Percentiles rank a stretch among this genome's conserved stretches.
phyloP scores from a whole-genome alignment of 2,329 filamentous ascomycete species.

The Lasiodiplodia sp. region DNA sequence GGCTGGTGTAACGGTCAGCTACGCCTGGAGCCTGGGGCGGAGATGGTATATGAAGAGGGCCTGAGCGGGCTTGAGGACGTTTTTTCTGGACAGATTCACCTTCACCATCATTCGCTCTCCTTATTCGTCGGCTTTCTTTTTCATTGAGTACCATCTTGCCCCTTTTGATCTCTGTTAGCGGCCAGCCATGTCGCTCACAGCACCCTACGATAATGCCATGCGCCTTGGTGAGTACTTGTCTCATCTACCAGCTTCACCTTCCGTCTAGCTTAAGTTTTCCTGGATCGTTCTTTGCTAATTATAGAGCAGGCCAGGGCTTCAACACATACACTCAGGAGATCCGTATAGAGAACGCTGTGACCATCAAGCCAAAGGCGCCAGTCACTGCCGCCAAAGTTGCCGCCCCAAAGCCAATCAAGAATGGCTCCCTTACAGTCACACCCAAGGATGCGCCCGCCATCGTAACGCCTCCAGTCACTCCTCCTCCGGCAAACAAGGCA shows the following conservation, averaged over 20 bases:
- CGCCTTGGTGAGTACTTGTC: slow-evolving; percentile 39
- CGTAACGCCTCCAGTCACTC: slow-evolving; percentile 35
- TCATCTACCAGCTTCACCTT: background rate
- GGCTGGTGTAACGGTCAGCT: slow-evolving; percentile 8
- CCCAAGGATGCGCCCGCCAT: background rate
- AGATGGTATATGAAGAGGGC: slow-evolving; percentile 1
- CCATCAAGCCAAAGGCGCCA: slow-evolving; percentile 32
- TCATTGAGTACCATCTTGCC: background rate
- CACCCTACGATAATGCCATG: slow-evolving; percentile 49
- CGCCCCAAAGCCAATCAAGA: slow-evolving; percentile 4
- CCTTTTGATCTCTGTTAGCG: background rate
- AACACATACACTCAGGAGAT: slow-evolving; percentile 52
- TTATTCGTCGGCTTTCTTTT: background rate
- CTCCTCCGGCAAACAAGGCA: slow-evolving; percentile 21
- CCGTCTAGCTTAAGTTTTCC: background rate
- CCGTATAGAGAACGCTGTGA: slow-evolving; percentile 48
- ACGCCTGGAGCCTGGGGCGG: background rate
- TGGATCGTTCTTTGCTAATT: background rate
- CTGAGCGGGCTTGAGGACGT: background rate
- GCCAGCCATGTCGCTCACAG: slow-evolving; percentile 42
- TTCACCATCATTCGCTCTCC: background rate
- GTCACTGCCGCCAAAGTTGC: slow-evolving; percentile 28
- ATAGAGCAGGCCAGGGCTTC: slow-evolving; percentile 43
- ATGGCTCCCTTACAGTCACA: background rate
- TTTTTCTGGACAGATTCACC: background rate